Base-by-base conservation (phyloP, 73 alveolate genomes). In the Stentor roeselii region DNA sequence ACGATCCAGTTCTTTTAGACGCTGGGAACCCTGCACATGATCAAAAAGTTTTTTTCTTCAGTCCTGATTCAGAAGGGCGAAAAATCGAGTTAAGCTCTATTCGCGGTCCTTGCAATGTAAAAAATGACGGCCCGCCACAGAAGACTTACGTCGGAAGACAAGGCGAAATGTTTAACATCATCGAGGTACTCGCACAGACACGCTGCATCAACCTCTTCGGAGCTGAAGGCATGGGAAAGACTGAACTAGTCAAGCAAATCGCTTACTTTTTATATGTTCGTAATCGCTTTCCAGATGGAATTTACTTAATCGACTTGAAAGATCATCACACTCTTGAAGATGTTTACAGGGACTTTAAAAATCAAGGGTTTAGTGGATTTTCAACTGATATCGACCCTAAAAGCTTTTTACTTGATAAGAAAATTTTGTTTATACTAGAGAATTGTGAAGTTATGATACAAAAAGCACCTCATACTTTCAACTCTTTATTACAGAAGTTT, bases 1-100 rank as follows among this genome's bases (percentile, higher is more conserved):
- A 76, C n/a, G 84, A 41, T 15, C 84, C 84, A 39, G 39, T 76
- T 41, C 67, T 76, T 30, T 6, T 76, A 37, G n/a, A 37, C n/a
- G 84, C 32, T 36, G 2, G 6, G 6, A 37, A 37, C 39, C n/a
- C 38, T 1, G 30, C 21, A 14, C 84, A 76, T 76, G 84, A 76
- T 76, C 14, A 31, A 0, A 32, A 32, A 39, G 6, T 76, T n/a
- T 76, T 76, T 2, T 37, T n/a, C 30, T 30, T 67, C 6, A 21
- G n/a, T 36, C 14, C 21, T 76, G 35, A 31, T 37, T 14, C 32
- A 76, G 59, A 76, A 14, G 6, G 31, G 6, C n/a, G 36, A n/a
- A 1, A 36, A 0, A 41, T 76, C 21, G 84, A 76, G 14, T 36
- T 76, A 67, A 39, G 75, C 74, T 14, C 85, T 37, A 15, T 35